Evolutionary conservation across 75 land plant genomes (phyloP), one percentile per base, ranked within the genome.

Genomic region (Isoetes taiwanensis): DNA sequence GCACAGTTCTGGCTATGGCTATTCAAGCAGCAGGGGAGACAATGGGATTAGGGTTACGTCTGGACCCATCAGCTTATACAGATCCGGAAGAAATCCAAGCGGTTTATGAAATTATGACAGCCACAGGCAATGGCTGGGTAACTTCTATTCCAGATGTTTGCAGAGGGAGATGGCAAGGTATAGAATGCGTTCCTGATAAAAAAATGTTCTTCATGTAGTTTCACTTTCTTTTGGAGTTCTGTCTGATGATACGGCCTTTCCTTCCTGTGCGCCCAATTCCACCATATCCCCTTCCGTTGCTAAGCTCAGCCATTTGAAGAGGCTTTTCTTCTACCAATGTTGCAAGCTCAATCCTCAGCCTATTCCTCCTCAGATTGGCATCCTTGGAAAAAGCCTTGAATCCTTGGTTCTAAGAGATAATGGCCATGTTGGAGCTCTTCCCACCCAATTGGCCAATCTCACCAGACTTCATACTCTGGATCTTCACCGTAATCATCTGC

Each of bases 211-310:
- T 65, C 96, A 89, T 62, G 80, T 89, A 28, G 86, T 85, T 28
- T 76, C 85, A 8, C 75, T 89, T 32, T 78, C 90, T 12, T 89
- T 89, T 61, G 96, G 96, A 12, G 76, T 85, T 12, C 72, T 89
- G 25, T 85, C 96, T 20, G 90, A 85, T 55, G 90, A 89, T 72
- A 85, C 91, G 27, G 90, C 96, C 10, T 89, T 89, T 62, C 96
- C 96, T 14, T 52, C 78, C 35, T 89, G 96, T 56, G 77, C 70
- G 28, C 67, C 63, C n/a, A 26, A 48, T 64, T 57, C 57, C 58
- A 46, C 41, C 34, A 82, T 89, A 43, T 89, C 96, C 0, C 77
- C 74, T n/a, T 69, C 90, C 52, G 58, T 89, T 29, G 58, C 75
- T 54, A 54, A 61, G 16, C 83, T 89, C 26, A 80, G 85, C 16